Base-by-base conservation (phyloP, 371 early-diverging fungal species). In the Mucor saturninus region DNA sequence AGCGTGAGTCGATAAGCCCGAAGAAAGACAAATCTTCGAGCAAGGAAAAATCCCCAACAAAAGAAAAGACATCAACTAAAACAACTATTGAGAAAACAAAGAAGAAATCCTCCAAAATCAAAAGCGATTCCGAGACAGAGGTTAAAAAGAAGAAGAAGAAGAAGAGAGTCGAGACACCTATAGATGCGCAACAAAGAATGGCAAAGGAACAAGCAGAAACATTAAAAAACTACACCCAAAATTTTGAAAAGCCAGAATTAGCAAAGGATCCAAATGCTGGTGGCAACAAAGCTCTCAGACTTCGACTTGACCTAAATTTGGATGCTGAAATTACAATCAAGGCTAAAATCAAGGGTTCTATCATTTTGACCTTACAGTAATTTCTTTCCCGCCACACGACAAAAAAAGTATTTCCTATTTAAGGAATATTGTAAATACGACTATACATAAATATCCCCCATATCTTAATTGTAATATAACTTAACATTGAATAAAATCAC, bases 221-320 rank as follows among this genome's bases (percentile, higher is more conserved):
- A 13, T 30, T 65, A 46, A 46, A 40, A 40, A 11, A 21, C 59
- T 15, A 53, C 30, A 2, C 60, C 10, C 13, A 38, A 26, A 49
- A 59, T 30, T 42, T 63, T 38, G 48, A 31, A 39, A 21, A 58
- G 2, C 51, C 69, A 46, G 56, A 60, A 39, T 32, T 67, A 2
- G 68, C 58, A 4, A 48, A 42, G 4, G 31, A 61, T 38, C 57
- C 57, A 14, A 51, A 55, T 5, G 61, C 48, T 21, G 53, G 50
- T 21, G 49, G 55, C 7, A 55, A 42, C 14, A 43, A 37, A 37
- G 61, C 65, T 0, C 46, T 65, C 8, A 38, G 58, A 26, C 38
- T 70, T 21, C 48, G 71, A 43, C 71, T 70, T 26, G 71, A 70
- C 29, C 49, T 70, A 2, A 70, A 70, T 31, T 48, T 70, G 21